These are phyloP conservation scores for Citrus glauca DNA, from an alignment of 345 rosid genomes.

Conservation along the genomic window DNA sequence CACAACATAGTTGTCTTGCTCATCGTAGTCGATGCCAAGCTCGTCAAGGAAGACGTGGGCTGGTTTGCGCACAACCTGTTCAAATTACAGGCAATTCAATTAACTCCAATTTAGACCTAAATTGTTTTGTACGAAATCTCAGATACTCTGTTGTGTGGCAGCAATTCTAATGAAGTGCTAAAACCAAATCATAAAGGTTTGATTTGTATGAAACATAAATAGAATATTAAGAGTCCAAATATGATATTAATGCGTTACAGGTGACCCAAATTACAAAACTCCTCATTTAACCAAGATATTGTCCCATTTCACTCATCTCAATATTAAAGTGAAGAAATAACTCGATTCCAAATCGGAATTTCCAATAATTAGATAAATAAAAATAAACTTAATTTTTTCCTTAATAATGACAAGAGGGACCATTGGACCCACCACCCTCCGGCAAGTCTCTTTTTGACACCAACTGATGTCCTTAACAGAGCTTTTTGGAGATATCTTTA, in stretches of 20 bases:
- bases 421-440: background rate
- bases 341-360: no score
- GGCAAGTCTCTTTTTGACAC: background rate
- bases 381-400: no score
- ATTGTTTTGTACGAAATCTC: background rate
- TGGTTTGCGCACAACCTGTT: constrained; percentile 86
- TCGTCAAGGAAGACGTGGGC: constrained; percentile 84
- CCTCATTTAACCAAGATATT: no score
- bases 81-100: background rate
- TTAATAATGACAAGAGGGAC: no score
- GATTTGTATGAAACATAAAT: no score
- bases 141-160: background rate
- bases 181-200: background rate
- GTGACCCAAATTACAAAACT: no score
- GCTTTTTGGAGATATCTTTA: no score
- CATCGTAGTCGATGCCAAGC: constrained; percentile 75
- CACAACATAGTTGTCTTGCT: constrained; percentile 77
- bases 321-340: no score
- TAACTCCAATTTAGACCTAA: background rate
- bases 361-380: no score
- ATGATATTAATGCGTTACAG: no score
- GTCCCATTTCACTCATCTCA: no score
- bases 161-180: background rate
- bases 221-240: no score
- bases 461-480: background rate